phyloP scores from a whole-genome alignment of 371 early-diverging fungal genomes.

The Apophysomyces variabilis region DNA sequence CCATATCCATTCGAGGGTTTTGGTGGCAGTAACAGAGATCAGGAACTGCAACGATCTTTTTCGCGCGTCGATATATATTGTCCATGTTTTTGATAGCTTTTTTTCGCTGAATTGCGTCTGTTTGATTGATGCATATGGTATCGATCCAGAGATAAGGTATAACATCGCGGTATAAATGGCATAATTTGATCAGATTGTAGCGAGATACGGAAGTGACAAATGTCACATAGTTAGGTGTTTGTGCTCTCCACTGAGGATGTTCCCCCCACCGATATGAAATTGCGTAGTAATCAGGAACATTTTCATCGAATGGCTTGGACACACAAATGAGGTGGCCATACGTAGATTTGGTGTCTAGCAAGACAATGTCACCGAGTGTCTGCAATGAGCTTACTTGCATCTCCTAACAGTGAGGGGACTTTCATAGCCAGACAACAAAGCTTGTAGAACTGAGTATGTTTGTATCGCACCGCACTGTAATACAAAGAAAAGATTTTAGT shows the following conservation, averaged over 20 bases:
- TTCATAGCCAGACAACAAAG: too few species aligned
- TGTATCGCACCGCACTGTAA: too few species aligned
- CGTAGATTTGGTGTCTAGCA: too few species aligned
- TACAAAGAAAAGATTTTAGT: too few species aligned
- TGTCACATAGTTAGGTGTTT: neutral
- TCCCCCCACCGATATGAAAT: slow-evolving; percentile 3
- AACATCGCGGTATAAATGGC: neutral
- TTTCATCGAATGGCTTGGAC: too few species aligned
- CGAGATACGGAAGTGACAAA: neutral
- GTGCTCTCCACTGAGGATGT: neutral
- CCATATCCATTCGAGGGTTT: neutral
- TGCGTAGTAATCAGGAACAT: neutral
- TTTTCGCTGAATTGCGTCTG: neutral
- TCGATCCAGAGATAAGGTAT: neutral
- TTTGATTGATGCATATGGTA: neutral
- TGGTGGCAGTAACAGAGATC: neutral
- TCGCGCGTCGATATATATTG: neutral
- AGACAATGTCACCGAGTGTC: too few species aligned
- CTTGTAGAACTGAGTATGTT: too few species aligned
- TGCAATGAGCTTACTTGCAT: too few species aligned
- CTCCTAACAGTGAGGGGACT: too few species aligned
- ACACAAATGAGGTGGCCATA: too few species aligned
- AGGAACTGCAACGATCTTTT: neutral
- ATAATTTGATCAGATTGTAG: neutral
- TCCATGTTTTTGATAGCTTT: neutral